Evolutionary conservation across 139 green algal species (phyloP), one percentile per base, ranked within the genome.

Genomic region (Coccomyxa sp.): DNA sequence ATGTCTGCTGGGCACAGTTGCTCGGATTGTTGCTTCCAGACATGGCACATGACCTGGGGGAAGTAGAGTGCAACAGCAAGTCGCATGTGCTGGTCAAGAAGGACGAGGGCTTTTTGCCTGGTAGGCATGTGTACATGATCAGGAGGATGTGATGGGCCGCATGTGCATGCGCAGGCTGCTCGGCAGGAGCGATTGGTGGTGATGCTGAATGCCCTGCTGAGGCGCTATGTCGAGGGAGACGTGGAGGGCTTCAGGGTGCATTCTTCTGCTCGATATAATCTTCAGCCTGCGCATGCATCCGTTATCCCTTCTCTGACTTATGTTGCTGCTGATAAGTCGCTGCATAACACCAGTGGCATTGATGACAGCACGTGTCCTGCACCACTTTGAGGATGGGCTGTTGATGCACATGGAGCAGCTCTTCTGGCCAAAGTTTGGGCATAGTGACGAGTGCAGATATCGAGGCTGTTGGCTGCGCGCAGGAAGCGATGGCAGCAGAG

Each of bases 161-260:
- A 51, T 51, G 38, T 51, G 38, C 10, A 9, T 71, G 63, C 85
- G 82, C 87, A 94, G 84, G 45, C 58, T 10, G 81, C 82, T 13
- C 88, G 93, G 10, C 89, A 93, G 79, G 85, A 91, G n/a, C 84
- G 86, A 81, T 85, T 97, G 83, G 90, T 82, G 0, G 84, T 91
- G 25, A 88, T 94, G 83, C 89, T 98, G 17, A 90, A 84, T 18
- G 88, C 88, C 10, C 86, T 94, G 76, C 87, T 98, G 60, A 57
- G 85, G 84, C 88, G 91, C 10, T 96, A 92, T 76, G 88, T 91
- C n/a, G 81, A 90, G 58, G 94, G 91, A 0, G 93, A 97, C 67
- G 82, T 87, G 23, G 89, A 92, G 75, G 92, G 89, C 13, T 98
- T 96, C 87, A 58, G 83, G 87, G 91, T 94, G 83, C 63, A 1